Percentiles rank a stretch among this genome's conserved stretches.
These are phyloP conservation scores for Incumbomyces lentus DNA, from an alignment of 2,329 filamentous ascomycete genomes.

Conservation along the genomic window DNA sequence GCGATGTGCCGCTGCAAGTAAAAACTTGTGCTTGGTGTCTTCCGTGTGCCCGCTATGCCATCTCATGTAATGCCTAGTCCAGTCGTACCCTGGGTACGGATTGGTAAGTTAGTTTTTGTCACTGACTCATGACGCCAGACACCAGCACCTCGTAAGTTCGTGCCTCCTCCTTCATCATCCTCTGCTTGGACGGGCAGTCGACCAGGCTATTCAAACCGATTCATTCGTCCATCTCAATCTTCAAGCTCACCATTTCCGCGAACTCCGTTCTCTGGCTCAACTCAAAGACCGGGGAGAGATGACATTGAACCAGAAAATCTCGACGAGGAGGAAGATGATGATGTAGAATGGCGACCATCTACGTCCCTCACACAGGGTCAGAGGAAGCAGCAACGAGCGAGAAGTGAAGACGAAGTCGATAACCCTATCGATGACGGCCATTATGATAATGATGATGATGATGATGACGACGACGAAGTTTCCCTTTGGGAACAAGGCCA, in stretches of 20 bases:
- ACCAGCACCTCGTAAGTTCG: slow-evolving; percentile 3
- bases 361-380: background rate
- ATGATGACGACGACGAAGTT: background rate
- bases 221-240: slow-evolving; percentile 1
- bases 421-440: background rate
- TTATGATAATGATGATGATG: background rate
- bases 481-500: background rate
- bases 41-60: background rate
- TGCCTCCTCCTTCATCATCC: slow-evolving; percentile 1
- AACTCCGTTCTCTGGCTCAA: slow-evolving; percentile 3
- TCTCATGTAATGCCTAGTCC: slow-evolving; percentile 2
- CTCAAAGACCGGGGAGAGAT: background rate
- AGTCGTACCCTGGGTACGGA: background rate
- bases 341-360: background rate
- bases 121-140: slow-evolving; percentile 1
- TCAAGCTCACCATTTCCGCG: slow-evolving; percentile 2
- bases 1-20: too few relatives aligned
- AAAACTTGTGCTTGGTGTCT: too few relatives aligned
- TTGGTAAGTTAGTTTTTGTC: background rate
- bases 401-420: too few relatives aligned
- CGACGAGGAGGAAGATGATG: background rate
- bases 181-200: background rate
- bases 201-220: background rate
- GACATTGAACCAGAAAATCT: background rate
- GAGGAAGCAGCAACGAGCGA: too few relatives aligned